Base-by-base conservation (phyloP, 2,329 filamentous ascomycete species). In the Leptographium galeiforme region DNA sequence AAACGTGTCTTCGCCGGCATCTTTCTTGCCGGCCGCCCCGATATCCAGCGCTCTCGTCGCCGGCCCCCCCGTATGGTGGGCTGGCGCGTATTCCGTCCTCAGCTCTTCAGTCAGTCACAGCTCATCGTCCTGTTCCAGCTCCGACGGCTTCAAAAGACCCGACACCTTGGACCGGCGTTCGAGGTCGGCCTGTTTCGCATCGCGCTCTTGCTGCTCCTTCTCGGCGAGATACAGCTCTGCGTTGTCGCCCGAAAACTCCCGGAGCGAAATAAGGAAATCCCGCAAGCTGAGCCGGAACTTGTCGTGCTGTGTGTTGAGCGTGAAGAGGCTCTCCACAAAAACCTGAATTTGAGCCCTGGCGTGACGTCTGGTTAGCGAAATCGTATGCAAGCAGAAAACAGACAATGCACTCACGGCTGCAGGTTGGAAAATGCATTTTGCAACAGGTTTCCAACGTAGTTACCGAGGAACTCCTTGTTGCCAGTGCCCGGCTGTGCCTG, bases 191-290 rank as follows among this genome's bases (percentile, higher is more conserved):
- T 85, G 83, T 67, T 90, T 89, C 48, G 87, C 87, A 61, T 91
- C 87, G 59, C 82, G 82, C 57, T 91, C 85, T 58, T 89, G 89
- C 68, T 94, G 86, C 69, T 98, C 93, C 68, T 95, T 89, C 68
- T 98, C 93, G 55, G 95, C 90, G 5, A 87, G 82, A 69, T 86
- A 98, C 11, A 98, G 77, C 65, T 98, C 93, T 1, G 91, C 82
- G 62, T 97, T 96, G 70, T 98, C 93, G 51, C 88, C 93, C 1
- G 89, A 84, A 58, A 97, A 98, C 70, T 98, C 94, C 72, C 96
- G 95, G 61, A 98, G 76, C 25, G 90, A 94, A 63, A 98, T 95
- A 61, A 98, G 73, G 79, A 98, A 98, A 70, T 98, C 93, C 60
- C 93, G 89, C 51, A 98, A 75, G 63, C 94, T 89, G 53, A 95